phyloP scores from a whole-genome alignment of 2,329 filamentous ascomycete species.

The Colletotrichum siamense region DNA sequence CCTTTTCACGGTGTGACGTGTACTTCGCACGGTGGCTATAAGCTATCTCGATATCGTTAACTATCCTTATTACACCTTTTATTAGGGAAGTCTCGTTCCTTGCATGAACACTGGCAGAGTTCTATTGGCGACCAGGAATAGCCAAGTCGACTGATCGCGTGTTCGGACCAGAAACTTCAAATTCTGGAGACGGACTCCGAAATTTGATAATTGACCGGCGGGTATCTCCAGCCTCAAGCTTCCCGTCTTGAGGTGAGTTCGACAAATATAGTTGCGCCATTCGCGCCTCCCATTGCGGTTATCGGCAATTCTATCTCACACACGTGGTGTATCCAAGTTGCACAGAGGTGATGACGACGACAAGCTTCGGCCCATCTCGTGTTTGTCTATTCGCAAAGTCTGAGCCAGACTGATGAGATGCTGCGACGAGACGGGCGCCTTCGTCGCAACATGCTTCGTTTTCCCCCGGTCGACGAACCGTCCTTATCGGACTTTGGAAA shows the following conservation, averaged over 20 bases:
- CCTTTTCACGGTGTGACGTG: rapidly evolving
- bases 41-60: not conserved
- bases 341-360: not conserved
- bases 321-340: not conserved
- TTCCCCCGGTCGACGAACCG: not conserved
- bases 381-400: not conserved
- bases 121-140: not conserved
- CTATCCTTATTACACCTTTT: not conserved
- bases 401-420: not conserved
- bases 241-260: not conserved
- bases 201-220: not conserved
- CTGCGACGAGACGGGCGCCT: not conserved
- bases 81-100: not conserved
- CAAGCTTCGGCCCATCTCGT: not conserved
- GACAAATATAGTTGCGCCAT: not conserved
- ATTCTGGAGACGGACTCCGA: not conserved
- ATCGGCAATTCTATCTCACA: not conserved
- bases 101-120: not conserved
- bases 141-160: not conserved
- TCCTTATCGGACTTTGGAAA: constrained; percentile 47
- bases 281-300: not conserved
- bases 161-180: not conserved
- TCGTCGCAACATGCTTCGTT: not conserved
- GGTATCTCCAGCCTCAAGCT: not conserved
- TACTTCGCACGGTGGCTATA: not conserved